Conservation (phyloP, 2,329 filamentous ascomycete genomes). For the Lasiodiplodia gonubiensis region DNA sequence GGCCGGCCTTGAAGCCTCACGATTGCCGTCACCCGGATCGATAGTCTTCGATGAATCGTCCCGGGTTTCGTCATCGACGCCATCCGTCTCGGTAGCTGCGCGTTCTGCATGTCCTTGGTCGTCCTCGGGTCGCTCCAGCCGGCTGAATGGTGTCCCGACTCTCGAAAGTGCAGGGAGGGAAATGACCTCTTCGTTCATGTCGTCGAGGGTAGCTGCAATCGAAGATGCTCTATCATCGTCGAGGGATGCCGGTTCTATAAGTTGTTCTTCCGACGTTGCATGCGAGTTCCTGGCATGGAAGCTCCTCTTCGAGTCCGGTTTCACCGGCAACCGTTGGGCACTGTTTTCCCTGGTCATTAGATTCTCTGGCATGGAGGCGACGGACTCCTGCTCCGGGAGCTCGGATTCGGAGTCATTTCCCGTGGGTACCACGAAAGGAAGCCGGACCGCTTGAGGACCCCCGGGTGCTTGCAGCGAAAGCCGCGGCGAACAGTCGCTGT, state of each 20-base stretch:
- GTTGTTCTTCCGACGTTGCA: constrained; percentile 14
- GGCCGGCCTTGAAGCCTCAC: neutral
- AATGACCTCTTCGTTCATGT: constrained; percentile 59
- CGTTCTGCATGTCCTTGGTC: neutral
- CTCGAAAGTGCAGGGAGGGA: constrained; percentile 41
- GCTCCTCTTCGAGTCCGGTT: constrained; percentile 15
- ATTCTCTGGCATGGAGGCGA: constrained; percentile 17
- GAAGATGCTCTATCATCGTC: constrained; percentile 54
- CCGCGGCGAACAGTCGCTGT: constrained; percentile 13
- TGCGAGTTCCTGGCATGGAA: constrained; percentile 2
- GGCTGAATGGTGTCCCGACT: constrained; percentile 22
- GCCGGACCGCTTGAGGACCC: neutral
- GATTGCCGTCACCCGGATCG: neutral
- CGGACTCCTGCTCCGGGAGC: constrained; percentile 20
- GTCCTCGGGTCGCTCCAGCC: neutral
- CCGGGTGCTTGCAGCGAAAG: neutral
- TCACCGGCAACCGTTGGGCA: constrained; percentile 3
- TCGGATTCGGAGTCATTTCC: constrained; percentile 5
- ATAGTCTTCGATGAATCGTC: neutral
- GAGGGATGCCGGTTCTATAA: constrained; percentile 42
- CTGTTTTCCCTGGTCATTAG: constrained; percentile 9
- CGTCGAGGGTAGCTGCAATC: constrained; percentile 63
- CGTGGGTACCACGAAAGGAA: constrained; percentile 22
- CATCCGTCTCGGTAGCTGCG: neutral
- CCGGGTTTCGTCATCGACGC: neutral